These are phyloP conservation scores for Theileria annulata DNA, from an alignment of 169 alveolate genomes.

Conservation along the genomic window DNA sequence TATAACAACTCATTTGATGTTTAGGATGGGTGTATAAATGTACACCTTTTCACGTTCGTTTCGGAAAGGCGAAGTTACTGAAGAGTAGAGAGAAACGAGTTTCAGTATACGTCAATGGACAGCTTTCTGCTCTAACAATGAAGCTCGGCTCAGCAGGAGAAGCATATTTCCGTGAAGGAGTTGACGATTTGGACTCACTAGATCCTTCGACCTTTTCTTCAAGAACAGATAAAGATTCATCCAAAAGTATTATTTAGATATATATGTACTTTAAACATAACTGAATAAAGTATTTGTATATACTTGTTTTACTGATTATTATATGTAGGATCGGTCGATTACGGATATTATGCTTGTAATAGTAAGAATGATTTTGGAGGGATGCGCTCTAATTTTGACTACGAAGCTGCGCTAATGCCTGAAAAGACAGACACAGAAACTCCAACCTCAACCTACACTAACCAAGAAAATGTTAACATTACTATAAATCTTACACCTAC, in stretches of 20 bases:
- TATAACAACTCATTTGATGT: background rate
- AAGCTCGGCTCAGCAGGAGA: conserved; percentile 95
- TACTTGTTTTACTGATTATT: background rate
- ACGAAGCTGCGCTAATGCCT: conserved; percentile 11
- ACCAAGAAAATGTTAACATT: background rate
- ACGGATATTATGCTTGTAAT: conserved; percentile 63
- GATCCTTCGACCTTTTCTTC: conserved; percentile 20
- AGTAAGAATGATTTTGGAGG: conserved; percentile 17
- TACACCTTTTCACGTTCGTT: conserved; percentile 95
- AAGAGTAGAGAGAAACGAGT: conserved; percentile 90
- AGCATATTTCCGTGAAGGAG: conserved; percentile 90
- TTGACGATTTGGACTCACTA: conserved; percentile 43
- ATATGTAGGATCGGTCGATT: conserved; percentile 22
- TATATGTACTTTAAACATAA: too few species aligned
- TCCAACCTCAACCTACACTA: background rate
- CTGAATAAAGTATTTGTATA: background rate
- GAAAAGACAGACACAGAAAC: background rate
- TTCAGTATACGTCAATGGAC: conserved; percentile 89
- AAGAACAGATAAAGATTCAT: conserved; percentile 15
- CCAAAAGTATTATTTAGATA: background rate
- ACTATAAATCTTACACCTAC: background rate
- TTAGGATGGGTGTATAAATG: conserved; percentile 75
- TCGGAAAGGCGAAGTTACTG: conserved; percentile 93
- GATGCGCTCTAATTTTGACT: background rate
- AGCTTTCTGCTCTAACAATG: conserved; percentile 87